Conservation (phyloP, 1,284 basidiomycete genomes). For the Fistulinella staudtii region DNA sequence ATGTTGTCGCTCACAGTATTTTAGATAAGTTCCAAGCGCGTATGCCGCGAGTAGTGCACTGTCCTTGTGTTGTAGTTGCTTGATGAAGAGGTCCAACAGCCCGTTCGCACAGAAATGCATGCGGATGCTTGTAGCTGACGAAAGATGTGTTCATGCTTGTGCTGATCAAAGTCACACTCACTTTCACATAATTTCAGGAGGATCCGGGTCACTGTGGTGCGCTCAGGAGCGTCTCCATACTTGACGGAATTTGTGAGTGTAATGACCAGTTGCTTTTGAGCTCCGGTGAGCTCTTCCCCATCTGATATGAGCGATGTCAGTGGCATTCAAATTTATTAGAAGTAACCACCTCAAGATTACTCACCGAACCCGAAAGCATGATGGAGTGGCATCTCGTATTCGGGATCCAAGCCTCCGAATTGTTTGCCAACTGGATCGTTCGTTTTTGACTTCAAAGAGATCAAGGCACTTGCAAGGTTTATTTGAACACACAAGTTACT, state of each 20-base stretch:
- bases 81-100: constrained; percentile 7
- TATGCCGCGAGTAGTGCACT: constrained; percentile 15
- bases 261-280: no score
- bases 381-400: constrained; percentile 4
- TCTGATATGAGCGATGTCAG: no score
- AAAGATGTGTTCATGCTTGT: neutral
- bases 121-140: constrained; percentile 6
- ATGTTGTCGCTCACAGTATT: constrained; percentile 7
- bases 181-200: constrained; percentile 15
- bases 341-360: neutral
- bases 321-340: neutral
- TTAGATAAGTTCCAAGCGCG: constrained; percentile 13
- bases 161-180: neutral
- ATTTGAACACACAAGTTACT: constrained; percentile 6
- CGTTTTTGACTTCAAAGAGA: constrained; percentile 1
- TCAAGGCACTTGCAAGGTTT: constrained; percentile 17
- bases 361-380: constrained; percentile 23
- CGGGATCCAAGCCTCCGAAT: neutral
- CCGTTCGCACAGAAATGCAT: neutral
- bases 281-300: no score
- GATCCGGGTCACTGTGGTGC: constrained; percentile 21
- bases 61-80: constrained; percentile 8
- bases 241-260: neutral
- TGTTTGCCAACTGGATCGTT: neutral
- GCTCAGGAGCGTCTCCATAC: constrained; percentile 8